phyloP scores from a whole-genome alignment of 2,329 filamentous ascomycete genomes.

The Cercospora canescens region DNA sequence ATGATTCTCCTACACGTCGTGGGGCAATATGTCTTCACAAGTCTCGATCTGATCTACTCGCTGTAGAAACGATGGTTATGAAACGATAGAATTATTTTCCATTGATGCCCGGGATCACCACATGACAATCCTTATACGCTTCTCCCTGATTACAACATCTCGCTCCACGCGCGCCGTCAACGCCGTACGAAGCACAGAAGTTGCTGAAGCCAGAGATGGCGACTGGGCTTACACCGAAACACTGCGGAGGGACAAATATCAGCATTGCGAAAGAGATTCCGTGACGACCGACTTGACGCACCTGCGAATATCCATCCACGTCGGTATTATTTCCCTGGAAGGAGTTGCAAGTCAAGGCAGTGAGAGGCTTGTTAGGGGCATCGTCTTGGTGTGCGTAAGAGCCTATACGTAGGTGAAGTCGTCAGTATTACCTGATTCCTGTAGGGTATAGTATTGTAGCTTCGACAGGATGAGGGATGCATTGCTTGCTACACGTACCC shows the following conservation, averaged over 20 bases:
- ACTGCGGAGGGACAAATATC: background rate
- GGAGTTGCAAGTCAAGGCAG: background rate
- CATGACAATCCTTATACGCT: background rate
- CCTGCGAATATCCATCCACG: background rate
- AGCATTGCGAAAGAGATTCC: too few relatives aligned
- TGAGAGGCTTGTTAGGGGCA: background rate
- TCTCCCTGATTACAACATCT: background rate
- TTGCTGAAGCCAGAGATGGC: background rate
- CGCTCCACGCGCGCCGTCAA: background rate
- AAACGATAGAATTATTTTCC: background rate
- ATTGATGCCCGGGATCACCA: background rate
- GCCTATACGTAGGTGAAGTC: background rate
- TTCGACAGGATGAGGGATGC: too few relatives aligned
- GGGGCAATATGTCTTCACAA: too few relatives aligned
- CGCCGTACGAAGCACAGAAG: background rate
- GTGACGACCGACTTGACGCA: too few relatives aligned
- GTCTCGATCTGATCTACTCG: too few relatives aligned
- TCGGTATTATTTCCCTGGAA: background rate
- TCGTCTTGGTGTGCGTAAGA: background rate
- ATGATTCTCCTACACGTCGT: too few relatives aligned
- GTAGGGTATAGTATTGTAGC: background rate
- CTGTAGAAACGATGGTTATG: too few relatives aligned
- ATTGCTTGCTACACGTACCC: background rate
- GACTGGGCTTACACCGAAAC: background rate
- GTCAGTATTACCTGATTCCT: too few relatives aligned